A percentile compares a stretch with the other conserved stretches of the same genome.
Conservation (phyloP, 202 grass and related monocot genomes). For the Setaria italica region DNA sequence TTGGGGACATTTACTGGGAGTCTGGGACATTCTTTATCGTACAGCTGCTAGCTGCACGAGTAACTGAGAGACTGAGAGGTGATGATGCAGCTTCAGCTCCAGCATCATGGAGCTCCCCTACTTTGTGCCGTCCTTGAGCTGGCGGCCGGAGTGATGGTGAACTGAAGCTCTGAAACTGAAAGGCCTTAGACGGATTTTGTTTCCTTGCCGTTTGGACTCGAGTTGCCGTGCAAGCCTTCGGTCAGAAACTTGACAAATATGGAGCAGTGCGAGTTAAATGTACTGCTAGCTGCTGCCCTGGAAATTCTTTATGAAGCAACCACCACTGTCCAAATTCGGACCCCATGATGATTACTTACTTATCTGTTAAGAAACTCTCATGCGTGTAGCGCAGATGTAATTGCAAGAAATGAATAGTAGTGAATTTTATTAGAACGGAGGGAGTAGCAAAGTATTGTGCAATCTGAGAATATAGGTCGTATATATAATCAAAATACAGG, state of each 20-base stretch:
- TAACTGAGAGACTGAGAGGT: neutral
- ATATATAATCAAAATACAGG: too few relatives aligned
- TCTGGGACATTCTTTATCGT: conserved; percentile 47
- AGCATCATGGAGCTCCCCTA: conserved; percentile 10
- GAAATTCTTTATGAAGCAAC: conserved; percentile 43
- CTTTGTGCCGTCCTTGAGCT: conserved; percentile 38
- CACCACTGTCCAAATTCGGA: conserved; percentile 41
- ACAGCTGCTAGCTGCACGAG: conserved; percentile 9
- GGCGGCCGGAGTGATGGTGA: conserved; percentile 24
- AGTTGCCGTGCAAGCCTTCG: conserved; percentile 36
- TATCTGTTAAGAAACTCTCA: conserved; percentile 9
- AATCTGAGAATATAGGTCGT: too few relatives aligned
- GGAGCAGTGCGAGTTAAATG: conserved; percentile 41
- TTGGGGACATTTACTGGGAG: conserved; percentile 12
- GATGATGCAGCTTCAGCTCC: conserved; percentile 3
- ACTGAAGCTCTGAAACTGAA: conserved; percentile 29
- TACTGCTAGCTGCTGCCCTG: conserved; percentile 27
- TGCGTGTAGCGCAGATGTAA: too few relatives aligned
- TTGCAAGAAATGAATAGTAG: too few relatives aligned
- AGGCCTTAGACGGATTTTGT: conserved; percentile 49
- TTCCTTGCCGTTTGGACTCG: conserved; percentile 44
- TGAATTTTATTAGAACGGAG: too few relatives aligned
- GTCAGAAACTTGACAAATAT: conserved; percentile 22
- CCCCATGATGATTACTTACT: neutral
- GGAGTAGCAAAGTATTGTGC: too few relatives aligned